These are phyloP conservation scores for Trichoderma virens DNA, from an alignment of 495 filamentous ascomycete species.

Conservation along the genomic window DNA sequence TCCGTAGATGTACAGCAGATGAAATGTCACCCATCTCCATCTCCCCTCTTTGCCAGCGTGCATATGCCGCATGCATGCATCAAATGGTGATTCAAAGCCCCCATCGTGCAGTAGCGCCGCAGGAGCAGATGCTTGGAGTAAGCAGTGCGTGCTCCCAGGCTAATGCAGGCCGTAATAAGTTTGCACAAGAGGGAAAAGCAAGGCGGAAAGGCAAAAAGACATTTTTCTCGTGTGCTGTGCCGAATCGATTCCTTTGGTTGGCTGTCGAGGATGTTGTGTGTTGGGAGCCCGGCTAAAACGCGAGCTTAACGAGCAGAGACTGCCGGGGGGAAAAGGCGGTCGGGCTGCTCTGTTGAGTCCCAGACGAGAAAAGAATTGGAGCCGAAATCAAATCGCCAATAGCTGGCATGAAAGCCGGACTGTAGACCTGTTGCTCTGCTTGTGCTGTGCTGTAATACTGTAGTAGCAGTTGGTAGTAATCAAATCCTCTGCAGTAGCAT, in stretches of 20 bases:
- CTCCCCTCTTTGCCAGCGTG: not conserved
- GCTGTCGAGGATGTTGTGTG: not conserved
- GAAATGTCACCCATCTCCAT: not conserved
- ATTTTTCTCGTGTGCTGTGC: not conserved
- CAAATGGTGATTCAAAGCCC: not conserved
- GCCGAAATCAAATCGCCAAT: too few species aligned
- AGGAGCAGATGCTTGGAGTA: not conserved
- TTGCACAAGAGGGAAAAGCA: not conserved
- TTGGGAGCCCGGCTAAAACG: not conserved
- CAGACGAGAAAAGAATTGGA: too few species aligned
- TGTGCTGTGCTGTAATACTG: too few species aligned
- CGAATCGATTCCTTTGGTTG: not conserved
- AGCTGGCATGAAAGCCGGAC: too few species aligned
- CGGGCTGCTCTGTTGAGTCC: not conserved
- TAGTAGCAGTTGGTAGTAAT: too few species aligned
- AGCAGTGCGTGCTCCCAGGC: not conserved
- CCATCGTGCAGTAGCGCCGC: constrained; percentile 4
- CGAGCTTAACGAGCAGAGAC: not conserved
- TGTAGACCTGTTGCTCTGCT: too few species aligned
- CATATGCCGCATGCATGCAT: not conserved
- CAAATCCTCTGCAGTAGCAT: too few species aligned
- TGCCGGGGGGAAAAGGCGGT: not conserved
- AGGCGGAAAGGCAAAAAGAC: not conserved
- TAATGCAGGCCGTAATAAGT: not conserved
- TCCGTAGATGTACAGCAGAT: not conserved